These are phyloP conservation scores for Boeremia exigua DNA, from an alignment of 2,329 filamentous ascomycete species.

Conservation along the genomic window DNA sequence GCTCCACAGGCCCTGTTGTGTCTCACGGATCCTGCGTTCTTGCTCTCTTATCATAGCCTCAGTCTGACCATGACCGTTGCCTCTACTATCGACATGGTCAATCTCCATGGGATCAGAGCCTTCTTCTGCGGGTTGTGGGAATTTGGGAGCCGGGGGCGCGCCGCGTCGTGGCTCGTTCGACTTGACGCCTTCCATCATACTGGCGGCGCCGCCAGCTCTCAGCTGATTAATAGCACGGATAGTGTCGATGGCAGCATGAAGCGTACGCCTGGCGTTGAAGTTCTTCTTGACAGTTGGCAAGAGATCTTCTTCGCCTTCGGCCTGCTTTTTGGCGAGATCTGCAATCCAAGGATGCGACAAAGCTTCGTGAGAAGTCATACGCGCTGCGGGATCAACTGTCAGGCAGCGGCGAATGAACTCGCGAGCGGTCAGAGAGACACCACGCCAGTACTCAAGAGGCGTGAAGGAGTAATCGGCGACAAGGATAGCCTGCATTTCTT, in stretches of 20 bases:
- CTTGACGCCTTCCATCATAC: slow-evolving; percentile 67
- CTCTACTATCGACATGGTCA: slow-evolving; percentile 59
- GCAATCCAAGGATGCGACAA: slow-evolving; percentile 70
- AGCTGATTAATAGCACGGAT: slow-evolving; percentile 72
- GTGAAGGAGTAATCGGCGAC: slow-evolving; percentile 96
- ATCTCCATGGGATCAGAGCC: slow-evolving; percentile 53
- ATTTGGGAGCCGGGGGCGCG: slow-evolving; percentile 38
- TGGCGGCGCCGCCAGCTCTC: slow-evolving; percentile 63
- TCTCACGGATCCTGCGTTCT: slow-evolving; percentile 65
- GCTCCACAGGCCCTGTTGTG: slow-evolving; percentile 63
- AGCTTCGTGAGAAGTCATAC: slow-evolving; percentile 88
- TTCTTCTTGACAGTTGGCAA: slow-evolving; percentile 73
- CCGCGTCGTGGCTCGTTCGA: slow-evolving; percentile 59
- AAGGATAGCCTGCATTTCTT: slow-evolving; percentile 99
- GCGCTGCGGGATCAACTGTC: slow-evolving; percentile 83
- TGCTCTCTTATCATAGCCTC: slow-evolving; percentile 67
- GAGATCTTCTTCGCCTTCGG: slow-evolving; percentile 57
- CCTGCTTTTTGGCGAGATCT: slow-evolving; percentile 57
- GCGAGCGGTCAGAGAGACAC: slow-evolving; percentile 80
- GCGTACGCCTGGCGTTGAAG: slow-evolving; percentile 69
- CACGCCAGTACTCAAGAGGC: slow-evolving; percentile 94
- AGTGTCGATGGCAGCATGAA: slow-evolving; percentile 72
- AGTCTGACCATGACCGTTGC: slow-evolving; percentile 66
- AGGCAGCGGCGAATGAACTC: slow-evolving; percentile 93
- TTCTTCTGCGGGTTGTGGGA: slow-evolving; percentile 44